Conservation (phyloP, 23 red algal genomes). For the Chondrus crispus region DNA sequence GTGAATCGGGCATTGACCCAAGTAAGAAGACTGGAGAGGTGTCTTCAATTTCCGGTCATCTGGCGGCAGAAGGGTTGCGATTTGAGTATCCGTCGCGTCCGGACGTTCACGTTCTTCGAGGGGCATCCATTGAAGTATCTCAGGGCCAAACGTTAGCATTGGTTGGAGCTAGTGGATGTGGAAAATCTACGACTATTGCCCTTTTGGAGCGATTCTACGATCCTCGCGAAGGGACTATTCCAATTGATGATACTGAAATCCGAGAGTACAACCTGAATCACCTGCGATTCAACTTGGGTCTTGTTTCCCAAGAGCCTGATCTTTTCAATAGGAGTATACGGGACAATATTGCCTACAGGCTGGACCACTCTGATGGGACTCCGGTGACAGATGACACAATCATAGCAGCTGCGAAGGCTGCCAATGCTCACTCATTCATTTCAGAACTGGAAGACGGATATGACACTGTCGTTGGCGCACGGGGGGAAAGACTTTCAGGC, state of each 20-base stretch:
- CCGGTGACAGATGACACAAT: conserved; percentile 68
- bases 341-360: conserved; percentile 91
- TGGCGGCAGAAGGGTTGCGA: conserved; percentile 51
- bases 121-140: conserved; percentile 59
- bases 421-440: conserved; percentile 93
- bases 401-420: conserved; percentile 39
- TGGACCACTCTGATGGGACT: conserved; percentile 59
- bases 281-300: conserved; percentile 61
- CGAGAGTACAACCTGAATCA: conserved; percentile 54
- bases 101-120: conserved; percentile 79
- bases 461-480: conserved; percentile 79
- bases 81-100: conserved; percentile 90
- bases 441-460: conserved; percentile 85
- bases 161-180: conserved; percentile 87
- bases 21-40: neutral
- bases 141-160: conserved; percentile 90
- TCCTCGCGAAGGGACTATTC: conserved; percentile 40
- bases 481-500: conserved; percentile 71
- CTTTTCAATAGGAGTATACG: conserved; percentile 77
- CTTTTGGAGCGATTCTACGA: conserved; percentile 97
- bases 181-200: conserved; percentile 80
- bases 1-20: conserved; percentile 73
- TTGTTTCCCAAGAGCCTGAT: conserved; percentile 92
- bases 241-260: conserved; percentile 65
- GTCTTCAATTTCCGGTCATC: conserved; percentile 19